A percentile compares a stretch with the other conserved stretches of the same genome.
phyloP scores from a whole-genome alignment of 805 yeast genomes.

The Sugiyamaella americana region DNA sequence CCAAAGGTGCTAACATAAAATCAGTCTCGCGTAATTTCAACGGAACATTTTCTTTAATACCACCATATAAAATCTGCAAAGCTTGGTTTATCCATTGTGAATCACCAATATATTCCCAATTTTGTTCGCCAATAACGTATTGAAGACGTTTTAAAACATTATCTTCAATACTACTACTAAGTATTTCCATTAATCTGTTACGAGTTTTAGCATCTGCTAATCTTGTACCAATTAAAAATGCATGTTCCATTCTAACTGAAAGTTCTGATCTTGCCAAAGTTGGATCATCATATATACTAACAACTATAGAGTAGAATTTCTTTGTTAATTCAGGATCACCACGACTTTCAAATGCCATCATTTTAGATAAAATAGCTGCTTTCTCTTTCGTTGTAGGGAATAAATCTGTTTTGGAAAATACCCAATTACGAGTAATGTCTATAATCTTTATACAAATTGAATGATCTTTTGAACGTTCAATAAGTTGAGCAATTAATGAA shows the following conservation, averaged over 20 bases:
- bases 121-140: slow-evolving; percentile 89
- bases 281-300: slow-evolving; percentile 80
- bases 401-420: slow-evolving; percentile 70
- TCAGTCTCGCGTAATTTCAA: slow-evolving; percentile 42
- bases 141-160: slow-evolving; percentile 73
- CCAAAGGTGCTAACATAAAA: slow-evolving; percentile 33
- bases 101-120: slow-evolving; percentile 93
- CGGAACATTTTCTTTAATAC: slow-evolving; percentile 50
- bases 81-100: slow-evolving; percentile 95
- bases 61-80: slow-evolving; percentile 73
- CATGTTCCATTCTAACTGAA: slow-evolving; percentile 92
- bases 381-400: slow-evolving; percentile 95
- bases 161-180: slow-evolving; percentile 70
- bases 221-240: slow-evolving; percentile 90
- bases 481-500: slow-evolving; percentile 78
- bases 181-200: slow-evolving; percentile 67
- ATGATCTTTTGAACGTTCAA: slow-evolving; percentile 80
- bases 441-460: slow-evolving; percentile 69
- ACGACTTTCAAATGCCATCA: slow-evolving; percentile 86
- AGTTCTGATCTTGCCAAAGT: slow-evolving; percentile 76
- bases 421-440: slow-evolving; percentile 80
- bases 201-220: slow-evolving; percentile 70
- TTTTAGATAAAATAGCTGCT: slow-evolving; percentile 86
- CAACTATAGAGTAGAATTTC: slow-evolving; percentile 77
- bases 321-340: slow-evolving; percentile 75